Evolutionary conservation across 176 grass and related monocot genomes (phyloP), one percentile per base, ranked within the genome.

Genomic region (Coix lacrymajobi): DNA sequence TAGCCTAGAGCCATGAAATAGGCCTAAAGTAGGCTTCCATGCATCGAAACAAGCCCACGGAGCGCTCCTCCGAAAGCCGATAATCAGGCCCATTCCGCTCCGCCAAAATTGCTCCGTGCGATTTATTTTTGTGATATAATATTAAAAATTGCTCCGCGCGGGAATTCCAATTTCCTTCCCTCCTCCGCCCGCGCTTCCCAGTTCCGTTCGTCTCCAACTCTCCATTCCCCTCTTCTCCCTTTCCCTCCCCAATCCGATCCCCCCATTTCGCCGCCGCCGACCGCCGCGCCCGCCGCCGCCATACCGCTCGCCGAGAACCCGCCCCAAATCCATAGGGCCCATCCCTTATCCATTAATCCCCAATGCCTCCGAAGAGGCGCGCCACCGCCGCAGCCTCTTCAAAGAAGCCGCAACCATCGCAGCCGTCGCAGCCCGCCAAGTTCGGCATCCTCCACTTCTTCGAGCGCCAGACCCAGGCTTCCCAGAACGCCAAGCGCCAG

Each of bases 391-490:
- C 46, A 15, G 40, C 81, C 36, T 66, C 92, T 24, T 81, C 81
- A 15, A 93, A 81, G 81, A 98, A 91, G 84, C 58, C 79, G 24
- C 68, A 70, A 44, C 32, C 88, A n/a, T 84, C 85, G 75, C 87
- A 94, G 76, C 62, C 90, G 11, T 91, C 92, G 69, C 83, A 93
- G 86, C 92, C 90, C 33, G 77, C 95, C 69, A 98, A 93, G 90
- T 98, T 91, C 66, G 95, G 95, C 66, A 98, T 98, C 84, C 95
- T 69, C 64, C 92, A 94, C 74, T 98, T 98, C 78, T 98, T 98
- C 69, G 95, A 98, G 90, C 95, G 95, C 71, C 95, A 95, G 75
- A 90, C 93, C 38, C 92, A 92, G 85, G 86, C 82, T 58, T 80
- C 90, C 64, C 84, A 88, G 68, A 64, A 39, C 49, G 58, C 80